Evolutionary conservation across 108 stramenopile species (phyloP).

Genomic region (Seminavis robusta): DNA sequence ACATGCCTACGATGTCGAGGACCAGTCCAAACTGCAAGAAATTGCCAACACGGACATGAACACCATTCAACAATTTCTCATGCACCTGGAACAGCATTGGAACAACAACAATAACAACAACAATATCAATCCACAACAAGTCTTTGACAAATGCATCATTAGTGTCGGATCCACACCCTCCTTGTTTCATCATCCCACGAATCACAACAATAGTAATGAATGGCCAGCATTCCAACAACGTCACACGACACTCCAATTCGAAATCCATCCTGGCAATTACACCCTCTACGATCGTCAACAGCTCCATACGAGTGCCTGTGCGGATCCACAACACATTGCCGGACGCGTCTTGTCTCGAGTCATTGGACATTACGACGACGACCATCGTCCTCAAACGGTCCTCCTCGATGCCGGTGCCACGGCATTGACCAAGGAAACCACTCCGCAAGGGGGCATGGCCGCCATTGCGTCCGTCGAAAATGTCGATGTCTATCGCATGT

Average conservation of each 20-base stretch:
- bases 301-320: constrained; percentile 27
- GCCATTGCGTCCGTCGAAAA: constrained; percentile 16
- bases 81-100: no score
- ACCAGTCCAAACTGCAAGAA: constrained; percentile 9
- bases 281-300: constrained; percentile 33
- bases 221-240: constrained; percentile 16
- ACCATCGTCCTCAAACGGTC: constrained; percentile 33
- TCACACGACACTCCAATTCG: constrained; percentile 1
- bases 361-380: constrained; percentile 26
- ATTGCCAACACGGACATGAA: constrained; percentile 10
- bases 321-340: constrained; percentile 9
- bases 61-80: no score
- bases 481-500: constrained; percentile 33
- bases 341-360: constrained; percentile 22
- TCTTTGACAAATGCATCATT: no score
- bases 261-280: constrained; percentile 35
- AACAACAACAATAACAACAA: no score
- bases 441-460: constrained; percentile 30
- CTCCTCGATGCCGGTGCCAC: constrained; percentile 38
- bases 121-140: no score
- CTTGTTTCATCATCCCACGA: no score
- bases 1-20: constrained; percentile 21
- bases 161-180: no score
- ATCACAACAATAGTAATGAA: no score
- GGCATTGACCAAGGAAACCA: constrained; percentile 29